Evolutionary conservation across 768 basidiomycete genomes (phyloP).

Genomic region (Leccinum disarticulatum): DNA sequence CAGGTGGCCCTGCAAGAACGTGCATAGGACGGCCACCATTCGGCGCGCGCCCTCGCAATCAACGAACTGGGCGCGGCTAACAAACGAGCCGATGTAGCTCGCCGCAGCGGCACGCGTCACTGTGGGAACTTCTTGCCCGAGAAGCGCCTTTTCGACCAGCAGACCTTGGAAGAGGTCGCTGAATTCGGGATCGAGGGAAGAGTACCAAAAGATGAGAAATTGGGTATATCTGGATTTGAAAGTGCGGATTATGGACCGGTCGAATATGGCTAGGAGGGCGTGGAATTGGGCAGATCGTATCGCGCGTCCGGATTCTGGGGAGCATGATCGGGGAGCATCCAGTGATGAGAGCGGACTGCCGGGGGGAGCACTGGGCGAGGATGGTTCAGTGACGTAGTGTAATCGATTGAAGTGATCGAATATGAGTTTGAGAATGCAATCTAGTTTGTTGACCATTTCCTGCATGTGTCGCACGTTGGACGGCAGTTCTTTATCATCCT

Average conservation of each 20-base stretch:
- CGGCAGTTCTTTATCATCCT: conserved; percentile 39
- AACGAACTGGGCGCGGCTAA: conserved; percentile 86
- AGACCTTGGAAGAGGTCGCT: conserved; percentile 92
- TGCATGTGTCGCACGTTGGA: conserved; percentile 68
- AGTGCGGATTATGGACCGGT: conserved; percentile 89
- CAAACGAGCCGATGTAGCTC: conserved; percentile 89
- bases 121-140: conserved; percentile 53
- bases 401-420: conserved; percentile 79
- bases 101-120: conserved; percentile 91
- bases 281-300: conserved; percentile 70
- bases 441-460: conserved; percentile 90
- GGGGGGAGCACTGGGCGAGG: conserved; percentile 7
- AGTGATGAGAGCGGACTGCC: conserved; percentile 16
- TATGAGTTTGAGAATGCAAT: conserved; percentile 79
- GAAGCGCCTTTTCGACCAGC: conserved; percentile 88
- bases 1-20: conserved; percentile 75
- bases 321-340: conserved; percentile 26
- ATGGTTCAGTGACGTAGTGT: conserved; percentile 30
- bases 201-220: conserved; percentile 94
- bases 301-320: conserved; percentile 36
- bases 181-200: conserved; percentile 86
- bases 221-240: conserved; percentile 98
- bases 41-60: conserved; percentile 69
- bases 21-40: conserved; percentile 82
- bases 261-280: conserved; percentile 89